A percentile compares a stretch with the other conserved stretches of the same genome.
These are phyloP conservation scores for Ceratobasidium sp. DNA, from an alignment of 1,284 basidiomycete genomes.

Conservation along the genomic window DNA sequence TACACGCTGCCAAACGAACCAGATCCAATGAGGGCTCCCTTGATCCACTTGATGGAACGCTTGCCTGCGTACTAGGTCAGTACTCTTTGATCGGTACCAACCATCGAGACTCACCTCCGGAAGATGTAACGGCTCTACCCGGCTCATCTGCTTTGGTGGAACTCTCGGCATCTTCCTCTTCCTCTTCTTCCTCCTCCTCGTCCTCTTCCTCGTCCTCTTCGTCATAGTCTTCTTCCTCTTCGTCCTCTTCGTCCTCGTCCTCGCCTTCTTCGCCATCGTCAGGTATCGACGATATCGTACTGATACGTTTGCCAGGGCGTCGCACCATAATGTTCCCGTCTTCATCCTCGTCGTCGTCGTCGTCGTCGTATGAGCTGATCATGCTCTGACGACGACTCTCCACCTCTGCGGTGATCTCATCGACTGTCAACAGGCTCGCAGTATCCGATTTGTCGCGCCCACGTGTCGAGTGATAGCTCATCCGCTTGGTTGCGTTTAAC, in stretches of 20 bases:
- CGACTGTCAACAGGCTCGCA: constrained; percentile 92
- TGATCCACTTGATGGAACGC: constrained; percentile 95
- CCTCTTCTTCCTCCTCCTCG: constrained; percentile 62
- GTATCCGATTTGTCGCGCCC: constrained; percentile 88
- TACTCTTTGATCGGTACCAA: constrained; percentile 37
- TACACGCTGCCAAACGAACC: constrained; percentile 97
- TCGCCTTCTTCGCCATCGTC: constrained; percentile 52
- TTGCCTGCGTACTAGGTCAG: constrained; percentile 55
- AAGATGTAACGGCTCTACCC: constrained; percentile 68
- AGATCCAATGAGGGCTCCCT: constrained; percentile 96
- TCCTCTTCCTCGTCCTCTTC: constrained; percentile 59
- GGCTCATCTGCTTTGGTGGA: constrained; percentile 54
- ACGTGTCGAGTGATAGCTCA: constrained; percentile 80
- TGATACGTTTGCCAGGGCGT: constrained; percentile 25
- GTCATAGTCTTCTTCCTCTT: constrained; percentile 61
- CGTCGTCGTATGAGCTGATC: constrained; percentile 54
- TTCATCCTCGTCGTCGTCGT: constrained; percentile 56
- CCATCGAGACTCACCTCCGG: constrained; percentile 63
- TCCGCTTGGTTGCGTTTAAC: constrained; percentile 59
- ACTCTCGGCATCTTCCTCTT: constrained; percentile 58
- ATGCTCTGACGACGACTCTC: constrained; percentile 78
- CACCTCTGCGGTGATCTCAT: constrained; percentile 97
- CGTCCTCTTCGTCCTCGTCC: constrained; percentile 56
- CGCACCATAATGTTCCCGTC: constrained; percentile 50
- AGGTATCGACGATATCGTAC: constrained; percentile 41